phyloP scores from a whole-genome alignment of 78 protist species.

The Anaeramoeba ignava region DNA sequence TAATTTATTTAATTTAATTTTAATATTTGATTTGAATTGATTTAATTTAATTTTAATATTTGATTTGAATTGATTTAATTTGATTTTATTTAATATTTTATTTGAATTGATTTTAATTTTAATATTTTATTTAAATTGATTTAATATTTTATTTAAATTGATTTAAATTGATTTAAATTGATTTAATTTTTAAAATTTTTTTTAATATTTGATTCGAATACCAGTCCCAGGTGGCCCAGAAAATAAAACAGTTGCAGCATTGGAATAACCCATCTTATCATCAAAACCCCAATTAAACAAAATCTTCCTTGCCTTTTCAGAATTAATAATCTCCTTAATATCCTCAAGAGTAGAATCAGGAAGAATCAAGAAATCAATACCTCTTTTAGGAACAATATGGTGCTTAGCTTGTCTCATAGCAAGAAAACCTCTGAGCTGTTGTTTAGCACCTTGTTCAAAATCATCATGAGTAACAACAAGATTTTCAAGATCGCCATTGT shows the following conservation, averaged over 20 bases:
- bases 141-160: no score
- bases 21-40: no score
- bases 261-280: conserved; percentile 8
- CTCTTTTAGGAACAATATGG: conserved; percentile 31
- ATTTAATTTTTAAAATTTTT: no score
- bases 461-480: conserved; percentile 19
- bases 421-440: conserved; percentile 33
- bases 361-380: conserved; percentile 28
- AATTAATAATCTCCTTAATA: conserved; percentile 31
- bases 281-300: conserved; percentile 50
- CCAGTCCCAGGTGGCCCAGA: no score
- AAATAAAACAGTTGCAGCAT: conserved; percentile 28
- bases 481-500: background rate
- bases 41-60: no score
- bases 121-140: no score
- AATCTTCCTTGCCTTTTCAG: conserved; percentile 37
- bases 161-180: no score
- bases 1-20: no score
- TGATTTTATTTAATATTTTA: no score
- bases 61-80: no score
- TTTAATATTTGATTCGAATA: no score
- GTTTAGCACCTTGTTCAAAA: conserved; percentile 29
- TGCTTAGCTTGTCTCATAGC: conserved; percentile 27
- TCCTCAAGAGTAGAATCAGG: background rate
- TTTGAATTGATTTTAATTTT: no score